Conservation (phyloP, 768 basidiomycete genomes). For the Tricholoma matsutake region DNA sequence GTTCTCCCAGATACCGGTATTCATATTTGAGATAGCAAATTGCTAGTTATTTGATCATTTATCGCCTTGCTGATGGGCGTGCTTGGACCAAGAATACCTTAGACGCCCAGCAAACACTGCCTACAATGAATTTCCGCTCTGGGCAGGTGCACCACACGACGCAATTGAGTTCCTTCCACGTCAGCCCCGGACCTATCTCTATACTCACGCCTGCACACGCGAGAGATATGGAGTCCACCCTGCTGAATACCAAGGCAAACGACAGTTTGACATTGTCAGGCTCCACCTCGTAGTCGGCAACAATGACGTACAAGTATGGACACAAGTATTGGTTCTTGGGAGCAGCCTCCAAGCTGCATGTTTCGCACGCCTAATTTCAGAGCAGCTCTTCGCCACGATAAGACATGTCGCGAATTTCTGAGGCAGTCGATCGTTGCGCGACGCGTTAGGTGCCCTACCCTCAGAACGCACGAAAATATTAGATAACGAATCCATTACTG, state of each 20-base stretch:
- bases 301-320: not conserved
- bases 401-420: too few relatives aligned
- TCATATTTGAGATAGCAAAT: constrained; percentile 31
- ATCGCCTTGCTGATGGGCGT: constrained; percentile 42
- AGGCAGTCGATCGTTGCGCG: too few relatives aligned
- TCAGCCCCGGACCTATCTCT: not conserved
- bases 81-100: constrained; percentile 37
- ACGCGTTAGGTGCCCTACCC: too few relatives aligned
- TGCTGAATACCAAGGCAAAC: not conserved
- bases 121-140: constrained; percentile 13
- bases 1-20: not conserved
- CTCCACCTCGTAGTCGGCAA: not conserved
- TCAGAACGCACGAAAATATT: too few relatives aligned
- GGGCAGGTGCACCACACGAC: not conserved
- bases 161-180: constrained; percentile 4
- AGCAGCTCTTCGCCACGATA: too few relatives aligned
- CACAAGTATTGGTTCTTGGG: not conserved
- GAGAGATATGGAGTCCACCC: not conserved
- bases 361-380: too few relatives aligned
- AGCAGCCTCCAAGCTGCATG: not conserved
- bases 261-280: not conserved
- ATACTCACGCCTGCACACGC: not conserved
- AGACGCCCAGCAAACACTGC: constrained; percentile 7
- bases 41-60: constrained; percentile 46
- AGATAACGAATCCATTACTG: too few relatives aligned